Percentiles rank a stretch among this genome's conserved stretches.
phyloP scores from a whole-genome alignment of 2,329 filamentous ascomycete genomes.

The Stemphylium lycopersici region DNA sequence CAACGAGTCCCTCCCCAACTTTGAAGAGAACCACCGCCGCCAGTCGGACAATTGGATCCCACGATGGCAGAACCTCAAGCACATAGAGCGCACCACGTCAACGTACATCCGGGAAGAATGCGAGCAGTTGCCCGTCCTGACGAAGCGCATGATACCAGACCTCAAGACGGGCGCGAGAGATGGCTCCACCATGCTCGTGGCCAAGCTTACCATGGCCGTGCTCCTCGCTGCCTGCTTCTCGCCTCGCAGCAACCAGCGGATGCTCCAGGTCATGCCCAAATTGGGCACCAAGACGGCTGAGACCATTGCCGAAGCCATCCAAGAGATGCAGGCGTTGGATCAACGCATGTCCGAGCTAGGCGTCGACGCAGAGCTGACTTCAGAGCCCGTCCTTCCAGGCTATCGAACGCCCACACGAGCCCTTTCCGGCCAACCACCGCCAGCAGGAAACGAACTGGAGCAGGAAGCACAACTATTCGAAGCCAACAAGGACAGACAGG shows the following conservation, averaged over 20 bases:
- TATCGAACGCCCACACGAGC: slow-evolving; percentile 43
- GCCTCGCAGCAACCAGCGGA: slow-evolving; percentile 56
- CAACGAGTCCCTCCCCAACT: slow-evolving; percentile 53
- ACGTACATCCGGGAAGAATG: slow-evolving; percentile 57
- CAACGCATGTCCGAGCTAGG: slow-evolving; percentile 44
- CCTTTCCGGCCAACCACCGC: slow-evolving; percentile 33
- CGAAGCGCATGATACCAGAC: slow-evolving; percentile 52
- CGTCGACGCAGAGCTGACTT: slow-evolving; percentile 43
- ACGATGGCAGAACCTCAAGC: slow-evolving; percentile 60
- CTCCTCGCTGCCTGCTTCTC: slow-evolving; percentile 56
- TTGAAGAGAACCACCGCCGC: slow-evolving; percentile 51
- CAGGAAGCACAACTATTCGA: slow-evolving; percentile 58
- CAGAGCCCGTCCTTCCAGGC: slow-evolving; percentile 41
- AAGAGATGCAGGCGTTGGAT: slow-evolving; percentile 48
- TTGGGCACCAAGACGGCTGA: slow-evolving; percentile 46
- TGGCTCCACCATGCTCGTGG: slow-evolving; percentile 48
- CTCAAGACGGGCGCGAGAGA: slow-evolving; percentile 58
- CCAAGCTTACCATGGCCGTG: slow-evolving; percentile 56
- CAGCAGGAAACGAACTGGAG: slow-evolving; percentile 52
- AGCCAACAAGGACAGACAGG: slow-evolving; percentile 54
- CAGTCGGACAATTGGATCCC: slow-evolving; percentile 58
- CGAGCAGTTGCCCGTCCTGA: slow-evolving; percentile 49
- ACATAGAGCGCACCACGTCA: slow-evolving; percentile 56
- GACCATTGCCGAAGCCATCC: slow-evolving; percentile 49
- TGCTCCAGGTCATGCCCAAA: slow-evolving; percentile 50